Conservation (phyloP, 352 stramenopile species). For the Pythium oligandrum region DNA sequence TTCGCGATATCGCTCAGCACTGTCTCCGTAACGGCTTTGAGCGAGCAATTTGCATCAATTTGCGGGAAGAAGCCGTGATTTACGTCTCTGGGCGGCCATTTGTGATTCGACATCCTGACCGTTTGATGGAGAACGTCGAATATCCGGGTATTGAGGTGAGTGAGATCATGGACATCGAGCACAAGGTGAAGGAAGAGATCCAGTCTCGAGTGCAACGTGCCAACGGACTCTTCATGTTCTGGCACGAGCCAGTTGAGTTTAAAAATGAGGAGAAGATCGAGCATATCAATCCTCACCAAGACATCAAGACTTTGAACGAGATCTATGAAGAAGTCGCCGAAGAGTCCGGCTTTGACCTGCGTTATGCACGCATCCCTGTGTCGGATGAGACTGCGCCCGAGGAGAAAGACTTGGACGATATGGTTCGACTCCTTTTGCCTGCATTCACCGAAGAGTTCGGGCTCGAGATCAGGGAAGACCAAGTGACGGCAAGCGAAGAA, state of each 20-base stretch:
- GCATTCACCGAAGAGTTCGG: slow-evolving; percentile 60
- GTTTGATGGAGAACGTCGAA: slow-evolving; percentile 84
- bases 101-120: slow-evolving; percentile 73
- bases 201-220: slow-evolving; percentile 66
- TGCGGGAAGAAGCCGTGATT: slow-evolving; percentile 89
- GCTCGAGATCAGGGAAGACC: slow-evolving; percentile 10
- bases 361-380: slow-evolving; percentile 82
- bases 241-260: slow-evolving; percentile 71
- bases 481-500: slow-evolving; percentile 3
- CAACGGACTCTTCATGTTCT: slow-evolving; percentile 83
- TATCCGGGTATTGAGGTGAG: slow-evolving; percentile 88
- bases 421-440: slow-evolving; percentile 70
- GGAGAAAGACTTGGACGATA: slow-evolving; percentile 87
- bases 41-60: slow-evolving; percentile 87
- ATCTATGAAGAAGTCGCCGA: slow-evolving; percentile 59
- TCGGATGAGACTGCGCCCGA: slow-evolving; percentile 89
- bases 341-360: slow-evolving; percentile 50
- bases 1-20: slow-evolving; percentile 59
- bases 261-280: slow-evolving; percentile 83
- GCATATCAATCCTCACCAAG: slow-evolving; percentile 57
- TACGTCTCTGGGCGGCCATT: slow-evolving; percentile 85
- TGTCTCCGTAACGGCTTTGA: slow-evolving; percentile 44
- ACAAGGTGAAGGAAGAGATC: slow-evolving; percentile 81
- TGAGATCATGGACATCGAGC: slow-evolving; percentile 82
- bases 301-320: slow-evolving; percentile 75